Conservation (phyloP, 2,329 filamentous ascomycete genomes). For the Penicillium sp. region DNA sequence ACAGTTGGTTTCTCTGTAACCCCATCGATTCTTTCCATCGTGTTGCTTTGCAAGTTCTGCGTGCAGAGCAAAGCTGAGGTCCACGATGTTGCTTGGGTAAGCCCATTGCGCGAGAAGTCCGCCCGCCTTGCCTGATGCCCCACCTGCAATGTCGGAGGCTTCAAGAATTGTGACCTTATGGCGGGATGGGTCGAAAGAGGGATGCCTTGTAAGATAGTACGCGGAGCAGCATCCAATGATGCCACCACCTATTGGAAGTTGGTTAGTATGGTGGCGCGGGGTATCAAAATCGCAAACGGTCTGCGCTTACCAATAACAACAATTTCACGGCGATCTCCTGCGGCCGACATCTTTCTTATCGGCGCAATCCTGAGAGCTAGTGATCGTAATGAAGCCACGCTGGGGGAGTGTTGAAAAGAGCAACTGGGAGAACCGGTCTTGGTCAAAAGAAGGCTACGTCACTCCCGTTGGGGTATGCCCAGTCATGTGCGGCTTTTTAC, state of each 20-base stretch:
- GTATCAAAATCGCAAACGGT: slow-evolving; percentile 11
- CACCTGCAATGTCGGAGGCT: slow-evolving; percentile 80
- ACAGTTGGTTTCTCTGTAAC: slow-evolving; percentile 76
- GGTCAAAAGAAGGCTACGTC: slow-evolving; percentile 27
- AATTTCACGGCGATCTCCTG: slow-evolving; percentile 37
- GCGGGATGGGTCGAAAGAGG: slow-evolving; percentile 69
- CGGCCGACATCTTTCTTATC: slow-evolving; percentile 30
- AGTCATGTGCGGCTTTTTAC: slow-evolving; percentile 25
- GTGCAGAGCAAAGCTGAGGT: slow-evolving; percentile 80
- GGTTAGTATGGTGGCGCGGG: slow-evolving; percentile 21
- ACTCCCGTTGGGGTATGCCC: slow-evolving; percentile 15
- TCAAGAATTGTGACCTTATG: slow-evolving; percentile 86
- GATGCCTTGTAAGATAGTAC: slow-evolving; percentile 86
- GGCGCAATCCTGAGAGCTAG: slow-evolving; percentile 17
- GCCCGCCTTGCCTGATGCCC: slow-evolving; percentile 91
- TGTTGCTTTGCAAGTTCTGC: slow-evolving; percentile 81
- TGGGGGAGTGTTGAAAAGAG: slow-evolving; percentile 7
- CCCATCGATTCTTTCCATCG: slow-evolving; percentile 75
- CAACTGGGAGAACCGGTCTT: slow-evolving; percentile 2
- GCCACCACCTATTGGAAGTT: slow-evolving; percentile 65
- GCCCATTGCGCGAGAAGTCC: slow-evolving; percentile 89
- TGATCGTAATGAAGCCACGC: slow-evolving; percentile 24
- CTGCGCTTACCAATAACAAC: slow-evolving; percentile 39
- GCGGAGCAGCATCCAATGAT: slow-evolving; percentile 90
- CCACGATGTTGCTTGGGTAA: slow-evolving; percentile 79